These are phyloP conservation scores for Dactylonectria estremocensis DNA, from an alignment of 2,329 filamentous ascomycete species.

Conservation along the genomic window DNA sequence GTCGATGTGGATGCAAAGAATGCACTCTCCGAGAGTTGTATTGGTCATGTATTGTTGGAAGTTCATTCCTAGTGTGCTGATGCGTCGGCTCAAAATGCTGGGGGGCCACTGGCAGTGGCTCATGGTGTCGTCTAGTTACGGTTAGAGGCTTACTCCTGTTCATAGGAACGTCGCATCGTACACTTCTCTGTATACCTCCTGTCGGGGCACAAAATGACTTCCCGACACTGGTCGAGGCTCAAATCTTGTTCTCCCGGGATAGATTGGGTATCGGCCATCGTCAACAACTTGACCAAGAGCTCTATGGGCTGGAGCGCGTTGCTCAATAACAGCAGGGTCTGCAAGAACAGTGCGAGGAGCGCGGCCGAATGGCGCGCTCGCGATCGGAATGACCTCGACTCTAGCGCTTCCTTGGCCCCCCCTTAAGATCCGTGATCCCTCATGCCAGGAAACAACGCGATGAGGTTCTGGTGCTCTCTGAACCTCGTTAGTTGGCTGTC, in stretches of 20 bases:
- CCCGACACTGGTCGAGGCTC: slow-evolving; percentile 35
- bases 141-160: slow-evolving; percentile 34
- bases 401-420: slow-evolving; percentile 38
- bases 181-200: slow-evolving; percentile 45
- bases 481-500: slow-evolving; percentile 29
- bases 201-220: slow-evolving; percentile 27
- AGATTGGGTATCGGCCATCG: slow-evolving; percentile 25
- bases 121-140: slow-evolving; percentile 33
- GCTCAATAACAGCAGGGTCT: slow-evolving; percentile 28
- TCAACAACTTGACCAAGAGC: slow-evolving; percentile 23
- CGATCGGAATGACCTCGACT: slow-evolving; percentile 41
- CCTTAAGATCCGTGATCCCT: slow-evolving; percentile 37
- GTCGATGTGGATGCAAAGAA: slow-evolving; percentile 40
- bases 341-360: slow-evolving; percentile 22
- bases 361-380: slow-evolving; percentile 27
- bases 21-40: slow-evolving; percentile 37
- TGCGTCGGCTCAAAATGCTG: slow-evolving; percentile 36
- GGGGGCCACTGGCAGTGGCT: slow-evolving; percentile 21
- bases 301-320: slow-evolving; percentile 19
- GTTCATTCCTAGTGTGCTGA: slow-evolving; percentile 36
- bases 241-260: slow-evolving; percentile 25
- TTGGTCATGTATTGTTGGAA: slow-evolving; percentile 27
- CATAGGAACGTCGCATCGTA: slow-evolving; percentile 36
- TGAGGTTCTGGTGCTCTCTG: slow-evolving; percentile 34
- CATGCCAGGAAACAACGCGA: slow-evolving; percentile 41